Conservation (phyloP, 352 stramenopile genomes). For the Pythium plurisporium region DNA sequence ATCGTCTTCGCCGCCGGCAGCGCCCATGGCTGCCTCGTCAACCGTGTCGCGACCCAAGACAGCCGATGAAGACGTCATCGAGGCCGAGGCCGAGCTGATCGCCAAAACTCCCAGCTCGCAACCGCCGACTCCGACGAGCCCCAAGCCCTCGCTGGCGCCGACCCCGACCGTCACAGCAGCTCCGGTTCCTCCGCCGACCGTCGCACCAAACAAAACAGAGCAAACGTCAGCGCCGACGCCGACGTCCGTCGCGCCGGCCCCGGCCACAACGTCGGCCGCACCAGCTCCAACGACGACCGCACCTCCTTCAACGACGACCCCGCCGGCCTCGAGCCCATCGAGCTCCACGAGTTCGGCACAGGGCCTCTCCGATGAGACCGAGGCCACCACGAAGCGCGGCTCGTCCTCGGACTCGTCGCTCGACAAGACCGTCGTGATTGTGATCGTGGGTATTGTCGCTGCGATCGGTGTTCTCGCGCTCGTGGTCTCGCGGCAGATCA, state of each 20-base stretch:
- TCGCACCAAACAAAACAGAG: neutral
- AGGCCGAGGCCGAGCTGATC: conserved; percentile 6
- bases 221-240: too few relatives aligned
- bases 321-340: neutral
- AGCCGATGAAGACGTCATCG: conserved; percentile 19
- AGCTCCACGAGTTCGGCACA: conserved; percentile 9
- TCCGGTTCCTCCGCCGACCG: neutral
- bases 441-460: conserved; percentile 53
- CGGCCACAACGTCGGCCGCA: neutral
- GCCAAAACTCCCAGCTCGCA: neutral
- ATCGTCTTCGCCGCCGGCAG: neutral
- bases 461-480: conserved; percentile 46
- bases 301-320: neutral
- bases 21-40: neutral
- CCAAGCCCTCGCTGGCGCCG: neutral
- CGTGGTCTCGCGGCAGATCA: conserved; percentile 49
- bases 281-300: neutral
- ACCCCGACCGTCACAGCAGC: neutral
- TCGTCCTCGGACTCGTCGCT: conserved; percentile 4
- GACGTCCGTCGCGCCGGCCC: neutral
- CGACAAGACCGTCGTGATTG: conserved; percentile 48
- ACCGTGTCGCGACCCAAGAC: conserved; percentile 2
- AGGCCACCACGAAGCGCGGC: conserved; percentile 11
- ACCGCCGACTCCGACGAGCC: neutral
- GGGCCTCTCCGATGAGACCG: too few relatives aligned